These are phyloP conservation scores for Brassica balearica DNA, from an alignment of 441 rosid species.

Conservation along the genomic window DNA sequence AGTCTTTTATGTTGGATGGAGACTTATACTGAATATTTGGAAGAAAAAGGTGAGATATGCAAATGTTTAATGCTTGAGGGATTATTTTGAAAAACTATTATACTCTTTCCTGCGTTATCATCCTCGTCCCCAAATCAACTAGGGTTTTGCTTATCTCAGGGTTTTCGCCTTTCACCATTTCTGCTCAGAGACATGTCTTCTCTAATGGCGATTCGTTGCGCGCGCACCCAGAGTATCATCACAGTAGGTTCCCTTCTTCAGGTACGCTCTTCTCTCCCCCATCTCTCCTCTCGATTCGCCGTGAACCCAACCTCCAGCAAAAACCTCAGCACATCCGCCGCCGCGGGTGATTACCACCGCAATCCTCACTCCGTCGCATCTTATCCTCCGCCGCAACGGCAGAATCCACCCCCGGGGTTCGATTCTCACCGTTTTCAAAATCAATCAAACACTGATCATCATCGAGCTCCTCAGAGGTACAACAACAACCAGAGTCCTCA, in stretches of 20 bases:
- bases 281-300: conserved; percentile 32
- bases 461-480: conserved; percentile 32
- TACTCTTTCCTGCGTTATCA: background rate
- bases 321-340: conserved; percentile 60
- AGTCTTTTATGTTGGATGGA: background rate
- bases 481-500: conserved; percentile 35
- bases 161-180: background rate
- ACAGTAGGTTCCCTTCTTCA: conserved; percentile 43
- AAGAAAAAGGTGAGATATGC: background rate
- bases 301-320: conserved; percentile 29
- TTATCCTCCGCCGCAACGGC: conserved; percentile 32
- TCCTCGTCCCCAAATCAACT: background rate
- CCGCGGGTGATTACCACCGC: conserved; percentile 47
- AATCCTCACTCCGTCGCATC: conserved; percentile 25
- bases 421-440: conserved; percentile 33
- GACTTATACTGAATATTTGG: background rate
- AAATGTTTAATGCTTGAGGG: background rate
- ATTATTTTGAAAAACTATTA: background rate
- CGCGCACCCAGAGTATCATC: conserved; percentile 31
- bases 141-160: background rate
- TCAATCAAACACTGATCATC: conserved; percentile 30
- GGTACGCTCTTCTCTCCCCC: conserved; percentile 45
- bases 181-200: conserved; percentile 53
- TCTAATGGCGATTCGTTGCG: conserved; percentile 57
- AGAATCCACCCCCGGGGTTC: conserved; percentile 38